Percentiles rank a stretch among this genome's conserved stretches.
Conservation (phyloP, 108 stramenopile species). For the Nitzschia putrida region DNA sequence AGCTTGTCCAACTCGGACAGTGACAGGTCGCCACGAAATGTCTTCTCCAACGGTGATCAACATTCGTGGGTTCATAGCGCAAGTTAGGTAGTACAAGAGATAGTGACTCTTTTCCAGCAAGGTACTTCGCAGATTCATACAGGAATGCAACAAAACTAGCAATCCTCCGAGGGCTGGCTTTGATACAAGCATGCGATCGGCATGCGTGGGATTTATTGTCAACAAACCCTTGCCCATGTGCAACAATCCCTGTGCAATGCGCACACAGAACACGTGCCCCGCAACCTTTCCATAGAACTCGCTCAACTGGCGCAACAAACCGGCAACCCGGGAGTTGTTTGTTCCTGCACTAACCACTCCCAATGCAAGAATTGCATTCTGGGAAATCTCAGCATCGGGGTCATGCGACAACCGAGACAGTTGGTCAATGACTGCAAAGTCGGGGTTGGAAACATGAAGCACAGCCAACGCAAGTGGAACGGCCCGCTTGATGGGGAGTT, state of each 20-base stretch:
- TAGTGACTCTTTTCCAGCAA: conserved; percentile 96
- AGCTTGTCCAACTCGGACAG: conserved; percentile 98
- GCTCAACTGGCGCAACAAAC: conserved; percentile 93
- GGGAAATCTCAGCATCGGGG: conserved; percentile 92
- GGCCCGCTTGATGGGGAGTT: conserved; percentile 95
- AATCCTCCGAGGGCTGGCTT: conserved; percentile 91
- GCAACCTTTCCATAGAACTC: conserved; percentile 98
- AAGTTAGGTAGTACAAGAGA: conserved; percentile 93
- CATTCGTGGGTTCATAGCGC: conserved; percentile 98
- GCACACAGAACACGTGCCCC: conserved; percentile 94
- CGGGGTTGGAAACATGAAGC: conserved; percentile 93
- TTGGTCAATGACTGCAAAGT: conserved; percentile 96
- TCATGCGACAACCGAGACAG: conserved; percentile 97
- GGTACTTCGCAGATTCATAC: conserved; percentile 92
- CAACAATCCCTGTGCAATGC: conserved; percentile 97
- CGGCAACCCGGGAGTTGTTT: conserved; percentile 98
- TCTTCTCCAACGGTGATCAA: conserved; percentile 95
- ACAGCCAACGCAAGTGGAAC: conserved; percentile 96
- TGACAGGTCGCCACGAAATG: conserved; percentile 84
- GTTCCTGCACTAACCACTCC: conserved; percentile 98
- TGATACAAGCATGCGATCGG: conserved; percentile 92
- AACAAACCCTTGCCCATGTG: conserved; percentile 99
- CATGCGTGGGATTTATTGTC: conserved; percentile 94
- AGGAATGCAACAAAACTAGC: conserved; percentile 88
- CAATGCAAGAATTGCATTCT: conserved; percentile 93